phyloP scores from a whole-genome alignment of 2,329 filamentous ascomycete genomes.

The Cladosporium sp. region DNA sequence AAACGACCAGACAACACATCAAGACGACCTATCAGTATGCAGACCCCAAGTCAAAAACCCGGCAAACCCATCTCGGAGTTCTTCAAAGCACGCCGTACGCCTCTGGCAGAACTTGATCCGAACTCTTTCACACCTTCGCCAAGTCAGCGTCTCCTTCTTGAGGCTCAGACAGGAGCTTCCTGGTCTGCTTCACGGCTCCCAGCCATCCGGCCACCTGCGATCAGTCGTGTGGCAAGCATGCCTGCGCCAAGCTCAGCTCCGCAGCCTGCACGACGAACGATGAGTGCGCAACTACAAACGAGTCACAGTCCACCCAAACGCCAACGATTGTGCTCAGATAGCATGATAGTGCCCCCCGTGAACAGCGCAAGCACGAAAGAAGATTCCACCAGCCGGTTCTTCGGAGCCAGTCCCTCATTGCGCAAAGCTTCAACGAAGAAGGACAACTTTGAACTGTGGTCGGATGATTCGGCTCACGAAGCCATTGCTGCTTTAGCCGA shows the following conservation, averaged over 20 bases:
- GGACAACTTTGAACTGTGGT: slow-evolving; percentile 44
- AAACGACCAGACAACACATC: slow-evolving; percentile 18
- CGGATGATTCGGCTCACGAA: slow-evolving; percentile 45
- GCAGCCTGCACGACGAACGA: slow-evolving; percentile 37
- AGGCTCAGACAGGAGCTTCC: slow-evolving; percentile 49
- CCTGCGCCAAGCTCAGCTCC: slow-evolving; percentile 37
- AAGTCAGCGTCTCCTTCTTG: slow-evolving; percentile 57
- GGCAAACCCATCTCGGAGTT: slow-evolving; percentile 59
- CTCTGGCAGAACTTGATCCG: slow-evolving; percentile 63
- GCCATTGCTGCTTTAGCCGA: slow-evolving; percentile 35
- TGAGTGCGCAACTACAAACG: slow-evolving; percentile 31
- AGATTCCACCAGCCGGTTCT: slow-evolving; percentile 44
- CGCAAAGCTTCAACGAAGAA: slow-evolving; percentile 32
- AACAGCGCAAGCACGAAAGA: slow-evolving; percentile 21
- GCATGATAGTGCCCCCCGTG: slow-evolving; percentile 27
- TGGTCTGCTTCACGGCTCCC: slow-evolving; percentile 52
- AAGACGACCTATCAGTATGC: slow-evolving; percentile 25
- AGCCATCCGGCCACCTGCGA: slow-evolving; percentile 21
- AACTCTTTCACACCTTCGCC: slow-evolving; percentile 65
- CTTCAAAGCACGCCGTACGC: slow-evolving; percentile 60
- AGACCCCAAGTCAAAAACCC: slow-evolving; percentile 53
- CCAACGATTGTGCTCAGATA: slow-evolving; percentile 43
- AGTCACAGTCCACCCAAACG: slow-evolving; percentile 35
- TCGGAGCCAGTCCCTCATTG: slow-evolving; percentile 35
- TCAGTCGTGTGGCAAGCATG: slow-evolving; percentile 19